Evolutionary conservation across 305 asterid species (phyloP), one percentile per base, ranked within the genome.

Genomic region (Fraxinus xanthoxyloides): DNA sequence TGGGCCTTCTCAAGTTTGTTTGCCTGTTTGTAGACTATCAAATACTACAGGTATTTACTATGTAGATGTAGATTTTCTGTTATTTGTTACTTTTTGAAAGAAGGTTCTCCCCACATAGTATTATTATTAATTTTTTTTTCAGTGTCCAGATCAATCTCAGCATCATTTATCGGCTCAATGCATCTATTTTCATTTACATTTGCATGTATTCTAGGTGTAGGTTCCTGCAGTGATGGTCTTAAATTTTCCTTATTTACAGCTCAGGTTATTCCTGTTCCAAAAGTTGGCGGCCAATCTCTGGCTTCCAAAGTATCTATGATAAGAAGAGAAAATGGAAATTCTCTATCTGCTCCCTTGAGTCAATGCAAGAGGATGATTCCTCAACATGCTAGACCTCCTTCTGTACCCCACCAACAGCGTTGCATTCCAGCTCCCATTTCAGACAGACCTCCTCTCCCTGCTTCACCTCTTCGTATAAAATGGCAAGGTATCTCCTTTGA

Each of bases 321-420:
- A 86, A 90, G 98, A 82, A 87, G 74, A 87, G 90, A 92, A 77
- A 54, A 74, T 80, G 91, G 54, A 84, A 83, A 86, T 84, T 79
- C 87, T 79, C 74, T 82, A 31, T 51, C 63, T 76, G 78, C 89
- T 81, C 84, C 67, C 31, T 46, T 38, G 56, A 54, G 82, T 79
- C 92, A 83, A 80, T 90, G 83, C 26, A 91, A 88, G 86, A 92
- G 82, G 87, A 70, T 82, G 75, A 0, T 80, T 82, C 84, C 86
- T 72, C 88, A 21, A 78, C 88, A 83, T 75, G 26, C 56, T 56
- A 38, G 40, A 43, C 82, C 46, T 81, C 82, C 32, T 78, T 73
- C 86, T 40, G 21, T 26, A 17, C 38, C 80, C 43, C 84, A 48
- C 70, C 86, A 31, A 74, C 77, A 82, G 83, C 90, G 23, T 61